phyloP scores from a whole-genome alignment of 306 rosid genomes.

The Vigna hirtella region DNA sequence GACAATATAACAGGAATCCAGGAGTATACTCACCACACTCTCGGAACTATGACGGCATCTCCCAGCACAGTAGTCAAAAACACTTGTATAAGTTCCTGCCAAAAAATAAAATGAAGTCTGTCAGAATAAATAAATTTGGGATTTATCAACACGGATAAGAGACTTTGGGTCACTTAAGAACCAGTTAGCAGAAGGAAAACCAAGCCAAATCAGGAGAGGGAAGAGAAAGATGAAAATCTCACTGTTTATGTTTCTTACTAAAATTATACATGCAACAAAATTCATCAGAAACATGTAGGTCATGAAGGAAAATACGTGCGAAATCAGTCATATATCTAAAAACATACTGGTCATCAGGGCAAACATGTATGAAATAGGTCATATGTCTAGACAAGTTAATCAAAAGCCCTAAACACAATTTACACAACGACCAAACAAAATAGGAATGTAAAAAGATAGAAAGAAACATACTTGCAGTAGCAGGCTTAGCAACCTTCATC shows the following conservation, averaged over 20 bases:
- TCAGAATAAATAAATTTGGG: neutral
- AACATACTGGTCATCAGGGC: neutral
- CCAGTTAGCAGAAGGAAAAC: slow-evolving; percentile 26
- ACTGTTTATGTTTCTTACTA: slow-evolving; percentile 33
- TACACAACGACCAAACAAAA: slow-evolving; percentile 27
- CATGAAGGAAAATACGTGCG: neutral
- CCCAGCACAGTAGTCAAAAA: slow-evolving; percentile 86
- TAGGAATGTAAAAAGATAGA: slow-evolving; percentile 24
- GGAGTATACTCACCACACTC: slow-evolving; percentile 80
- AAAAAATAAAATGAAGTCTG: slow-evolving; percentile 27
- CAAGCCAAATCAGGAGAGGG: slow-evolving; percentile 1
- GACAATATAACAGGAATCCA: slow-evolving; percentile 28
- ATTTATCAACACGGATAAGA: neutral
- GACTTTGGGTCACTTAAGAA: slow-evolving; percentile 33
- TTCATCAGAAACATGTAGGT: neutral
- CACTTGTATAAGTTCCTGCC: slow-evolving; percentile 78
- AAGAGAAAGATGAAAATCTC: neutral
- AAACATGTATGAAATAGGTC: neutral
- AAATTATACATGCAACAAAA: slow-evolving; percentile 31
- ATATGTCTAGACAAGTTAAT: slow-evolving; percentile 4
- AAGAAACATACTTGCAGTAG: slow-evolving; percentile 72
- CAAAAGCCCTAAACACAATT: slow-evolving; percentile 25
- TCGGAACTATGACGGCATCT: slow-evolving; percentile 98
- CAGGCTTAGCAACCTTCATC: slow-evolving; percentile 75
- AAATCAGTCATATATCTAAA: neutral